Evolutionary conservation across 306 rosid genomes (phyloP).

Genomic region (Fagus sylvatica): DNA sequence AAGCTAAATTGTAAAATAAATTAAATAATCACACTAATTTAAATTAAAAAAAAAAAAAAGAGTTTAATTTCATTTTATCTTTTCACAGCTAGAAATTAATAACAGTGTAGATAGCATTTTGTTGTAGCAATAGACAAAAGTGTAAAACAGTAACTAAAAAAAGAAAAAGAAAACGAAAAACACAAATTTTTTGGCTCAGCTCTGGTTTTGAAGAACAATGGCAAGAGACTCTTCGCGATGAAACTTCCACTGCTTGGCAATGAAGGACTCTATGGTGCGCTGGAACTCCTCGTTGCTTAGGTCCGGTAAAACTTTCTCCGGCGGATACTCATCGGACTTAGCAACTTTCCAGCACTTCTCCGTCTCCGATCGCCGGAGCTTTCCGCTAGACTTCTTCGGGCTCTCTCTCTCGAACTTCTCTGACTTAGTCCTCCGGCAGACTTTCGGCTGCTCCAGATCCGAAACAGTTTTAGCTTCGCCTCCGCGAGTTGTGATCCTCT

Average conservation of each 20-base stretch:
- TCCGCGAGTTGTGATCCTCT: background rate
- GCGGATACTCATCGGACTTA: slow-evolving; percentile 10
- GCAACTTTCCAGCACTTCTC: slow-evolving; percentile 33
- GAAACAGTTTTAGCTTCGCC: slow-evolving; percentile 11
- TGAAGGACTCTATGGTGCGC: slow-evolving; percentile 71
- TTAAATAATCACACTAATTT: background rate
- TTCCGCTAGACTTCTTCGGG: background rate
- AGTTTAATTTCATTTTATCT: background rate
- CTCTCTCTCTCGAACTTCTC: slow-evolving; percentile 32
- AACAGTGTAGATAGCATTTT: background rate
- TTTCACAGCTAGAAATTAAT: background rate
- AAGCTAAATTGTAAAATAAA: background rate
- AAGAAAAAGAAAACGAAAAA: too few relatives aligned
- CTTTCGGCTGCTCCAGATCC: slow-evolving; percentile 17
- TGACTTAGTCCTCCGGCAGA: slow-evolving; percentile 42
- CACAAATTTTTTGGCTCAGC: background rate
- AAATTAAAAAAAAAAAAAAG: background rate
- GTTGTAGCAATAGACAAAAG: background rate
- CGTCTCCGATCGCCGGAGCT: slow-evolving; percentile 59
- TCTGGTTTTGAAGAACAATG: slow-evolving; percentile 43
- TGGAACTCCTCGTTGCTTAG: slow-evolving; percentile 81
- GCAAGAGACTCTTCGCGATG: slow-evolving; percentile 54
- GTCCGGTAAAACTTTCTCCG: slow-evolving; percentile 24
- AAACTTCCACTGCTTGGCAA: slow-evolving; percentile 68
- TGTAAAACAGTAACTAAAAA: background rate